A percentile compares a stretch with the other conserved stretches of the same genome.
Conservation (phyloP, 345 rosid genomes). For the Arabidopsis thaliana region DNA sequence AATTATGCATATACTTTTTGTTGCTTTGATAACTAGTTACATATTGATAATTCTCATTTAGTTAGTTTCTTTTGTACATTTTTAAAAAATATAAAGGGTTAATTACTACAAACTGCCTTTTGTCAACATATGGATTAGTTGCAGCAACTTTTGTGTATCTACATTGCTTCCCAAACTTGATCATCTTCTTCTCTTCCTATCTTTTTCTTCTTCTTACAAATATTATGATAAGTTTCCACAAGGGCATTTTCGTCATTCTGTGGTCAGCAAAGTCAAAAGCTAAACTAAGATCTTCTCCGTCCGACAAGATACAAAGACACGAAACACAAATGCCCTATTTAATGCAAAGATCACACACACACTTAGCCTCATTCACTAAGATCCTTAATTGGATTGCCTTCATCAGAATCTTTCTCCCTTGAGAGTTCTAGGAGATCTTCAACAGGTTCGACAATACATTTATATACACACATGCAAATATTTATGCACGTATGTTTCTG, state of each 20-base stretch:
- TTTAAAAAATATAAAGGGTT: neutral
- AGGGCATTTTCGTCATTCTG: conserved; percentile 27
- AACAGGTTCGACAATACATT: conserved; percentile 31
- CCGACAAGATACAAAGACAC: conserved; percentile 40
- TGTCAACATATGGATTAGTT: conserved; percentile 52
- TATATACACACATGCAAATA: neutral
- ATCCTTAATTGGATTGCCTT: conserved; percentile 9
- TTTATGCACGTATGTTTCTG: neutral
- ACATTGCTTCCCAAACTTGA: conserved; percentile 48
- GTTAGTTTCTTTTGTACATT: neutral
- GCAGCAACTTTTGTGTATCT: conserved; percentile 48
- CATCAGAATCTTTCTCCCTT: conserved; percentile 25
- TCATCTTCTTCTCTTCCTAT: conserved; percentile 41
- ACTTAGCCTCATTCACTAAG: conserved; percentile 29
- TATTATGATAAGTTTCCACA: conserved; percentile 24
- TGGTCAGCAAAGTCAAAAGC: conserved; percentile 37
- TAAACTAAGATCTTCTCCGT: conserved; percentile 41
- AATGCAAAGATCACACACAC: conserved; percentile 32
- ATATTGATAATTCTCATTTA: neutral
- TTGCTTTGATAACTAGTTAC: conserved; percentile 4
- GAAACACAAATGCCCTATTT: conserved; percentile 32
- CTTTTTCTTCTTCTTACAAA: conserved; percentile 25
- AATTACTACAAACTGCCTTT: conserved; percentile 23
- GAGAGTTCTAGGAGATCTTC: conserved; percentile 28
- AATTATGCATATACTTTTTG: neutral